Percentiles rank a stretch among this genome's conserved stretches.
These are phyloP conservation scores for Calocybe indica DNA, from an alignment of 768 basidiomycete species.

Conservation along the genomic window DNA sequence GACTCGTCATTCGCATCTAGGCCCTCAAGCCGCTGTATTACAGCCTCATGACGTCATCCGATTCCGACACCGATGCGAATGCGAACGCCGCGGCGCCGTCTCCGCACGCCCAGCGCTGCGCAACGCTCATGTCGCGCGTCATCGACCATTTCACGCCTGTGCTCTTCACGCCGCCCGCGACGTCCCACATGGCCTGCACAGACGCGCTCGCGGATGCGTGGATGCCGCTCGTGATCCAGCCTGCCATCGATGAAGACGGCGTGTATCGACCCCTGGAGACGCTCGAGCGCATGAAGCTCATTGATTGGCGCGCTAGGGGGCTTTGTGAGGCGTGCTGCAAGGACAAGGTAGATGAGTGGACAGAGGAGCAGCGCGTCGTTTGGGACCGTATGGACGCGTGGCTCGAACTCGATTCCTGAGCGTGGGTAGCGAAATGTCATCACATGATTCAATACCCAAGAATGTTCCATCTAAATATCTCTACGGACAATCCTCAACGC, in stretches of 20 bases:
- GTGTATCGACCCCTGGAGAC: conserved; percentile 72
- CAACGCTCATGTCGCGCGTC: conserved; percentile 43
- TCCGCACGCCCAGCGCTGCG: conserved; percentile 34
- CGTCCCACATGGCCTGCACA: conserved; percentile 72
- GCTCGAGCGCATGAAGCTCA: conserved; percentile 49
- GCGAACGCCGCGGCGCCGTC: conserved; percentile 18
- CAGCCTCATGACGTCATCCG: conserved; percentile 1
- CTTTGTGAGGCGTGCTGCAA: conserved; percentile 52
- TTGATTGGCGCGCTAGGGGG: conserved; percentile 55
- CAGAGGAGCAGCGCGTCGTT: conserved; percentile 46
- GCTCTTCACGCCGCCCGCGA: conserved; percentile 64
- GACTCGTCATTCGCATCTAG: conserved; percentile 28
- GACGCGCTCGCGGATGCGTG: conserved; percentile 66
- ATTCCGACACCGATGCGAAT: conserved; percentile 8
- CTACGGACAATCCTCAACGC: too few relatives aligned
- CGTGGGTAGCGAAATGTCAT: too few relatives aligned
- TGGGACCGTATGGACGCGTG: conserved; percentile 62
- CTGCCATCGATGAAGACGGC: conserved; percentile 55
- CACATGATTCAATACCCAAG: too few relatives aligned
- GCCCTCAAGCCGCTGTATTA: conserved; percentile 1
- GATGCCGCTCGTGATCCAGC: conserved; percentile 66
- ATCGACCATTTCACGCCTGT: conserved; percentile 68
- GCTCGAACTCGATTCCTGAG: conserved; percentile 32
- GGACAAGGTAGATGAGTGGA: conserved; percentile 65
- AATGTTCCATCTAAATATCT: too few relatives aligned